Evolutionary conservation across 2,329 filamentous ascomycete species (phyloP).

Genomic region (Dactylonectria macrodidyma): DNA sequence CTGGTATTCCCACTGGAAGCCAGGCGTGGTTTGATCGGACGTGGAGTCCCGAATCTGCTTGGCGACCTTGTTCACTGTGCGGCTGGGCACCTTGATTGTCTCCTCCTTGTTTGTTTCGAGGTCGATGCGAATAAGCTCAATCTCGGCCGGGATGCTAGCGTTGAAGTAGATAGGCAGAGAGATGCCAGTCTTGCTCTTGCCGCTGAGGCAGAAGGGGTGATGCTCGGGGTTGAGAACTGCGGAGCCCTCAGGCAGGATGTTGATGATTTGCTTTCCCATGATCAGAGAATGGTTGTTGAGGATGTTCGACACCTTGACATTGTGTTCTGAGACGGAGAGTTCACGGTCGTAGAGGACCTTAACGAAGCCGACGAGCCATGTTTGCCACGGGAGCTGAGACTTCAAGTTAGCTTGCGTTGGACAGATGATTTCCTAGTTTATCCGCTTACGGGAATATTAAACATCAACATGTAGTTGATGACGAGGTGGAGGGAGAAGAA

Average conservation of each 20-base stretch:
- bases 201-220: constrained; percentile 85
- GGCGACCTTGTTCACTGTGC: constrained; percentile 82
- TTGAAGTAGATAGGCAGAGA: constrained; percentile 92
- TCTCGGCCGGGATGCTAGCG: constrained; percentile 88
- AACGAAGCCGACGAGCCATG: constrained; percentile 79
- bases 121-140: constrained; percentile 91
- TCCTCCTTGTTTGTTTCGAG: constrained; percentile 86
- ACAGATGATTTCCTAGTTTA: background rate
- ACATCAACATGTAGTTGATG: constrained; percentile 91
- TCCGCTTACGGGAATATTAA: constrained; percentile 80
- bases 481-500: constrained; percentile 81
- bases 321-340: constrained; percentile 91
- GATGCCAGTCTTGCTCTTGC: constrained; percentile 70
- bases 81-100: constrained; percentile 80
- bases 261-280: constrained; percentile 95
- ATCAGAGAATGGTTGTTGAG: constrained; percentile 95
- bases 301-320: constrained; percentile 89
- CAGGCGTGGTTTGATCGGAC: constrained; percentile 71
- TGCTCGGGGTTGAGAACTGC: constrained; percentile 89
- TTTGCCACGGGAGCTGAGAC: constrained; percentile 77
- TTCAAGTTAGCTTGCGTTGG: constrained; percentile 26
- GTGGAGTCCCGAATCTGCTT: constrained; percentile 77
- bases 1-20: constrained; percentile 79
- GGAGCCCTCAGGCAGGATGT: constrained; percentile 96
- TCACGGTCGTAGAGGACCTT: constrained; percentile 94